Base-by-base conservation (phyloP, 2,329 filamentous ascomycete species). In the Sordariomycetes sp. region DNA sequence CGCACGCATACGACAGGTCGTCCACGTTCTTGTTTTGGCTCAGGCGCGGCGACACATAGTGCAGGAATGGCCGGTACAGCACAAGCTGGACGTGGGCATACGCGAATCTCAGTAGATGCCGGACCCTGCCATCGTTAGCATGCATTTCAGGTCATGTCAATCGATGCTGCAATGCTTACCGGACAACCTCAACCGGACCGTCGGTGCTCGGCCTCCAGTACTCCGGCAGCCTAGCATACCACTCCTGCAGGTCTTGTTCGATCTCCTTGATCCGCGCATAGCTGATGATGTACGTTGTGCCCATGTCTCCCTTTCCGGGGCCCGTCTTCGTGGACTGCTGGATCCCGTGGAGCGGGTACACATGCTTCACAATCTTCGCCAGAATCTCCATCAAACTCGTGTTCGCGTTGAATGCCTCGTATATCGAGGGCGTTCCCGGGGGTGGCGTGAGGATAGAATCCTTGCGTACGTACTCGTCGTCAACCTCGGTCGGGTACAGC, bases 21-120 rank as follows among this genome's bases (percentile, higher is more conserved):
- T 92, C 88, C n/a, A 89, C 75, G 53, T 76, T 75, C 62, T 77
- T 82, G 11, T 76, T 77, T 56, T 77, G 74, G 54, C 76, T 78
- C 2, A 82, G 72, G 51, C 81, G 77, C 11, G 84, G 83, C 8
- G 89, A 90, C 18, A 90, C 85, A 64, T 93, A 94, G 68, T 94
- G 90, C 14, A 94, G 73, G 68, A 94, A 94, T 0, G 90, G 90
- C 20, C 90, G 79, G 66, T 94, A 94, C 1, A 94, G 74, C 66
- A 94, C 84, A 69, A 94, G 85, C 66, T 93, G 89, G 5, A 91
- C 87, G 65, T 93, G 88, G 2, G 87, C 88, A 67, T 89, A 93
- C n/a, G 86, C 82, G 70, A 94, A 86, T 40, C 89, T 80, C 22
- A 94, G 75, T 25, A 92, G 75, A 62, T 91, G 89, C 60, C 90